A percentile compares a stretch with the other conserved stretches of the same genome.
phyloP scores from a whole-genome alignment of 2,329 filamentous ascomycete species.

The Blastomyces silverae region DNA sequence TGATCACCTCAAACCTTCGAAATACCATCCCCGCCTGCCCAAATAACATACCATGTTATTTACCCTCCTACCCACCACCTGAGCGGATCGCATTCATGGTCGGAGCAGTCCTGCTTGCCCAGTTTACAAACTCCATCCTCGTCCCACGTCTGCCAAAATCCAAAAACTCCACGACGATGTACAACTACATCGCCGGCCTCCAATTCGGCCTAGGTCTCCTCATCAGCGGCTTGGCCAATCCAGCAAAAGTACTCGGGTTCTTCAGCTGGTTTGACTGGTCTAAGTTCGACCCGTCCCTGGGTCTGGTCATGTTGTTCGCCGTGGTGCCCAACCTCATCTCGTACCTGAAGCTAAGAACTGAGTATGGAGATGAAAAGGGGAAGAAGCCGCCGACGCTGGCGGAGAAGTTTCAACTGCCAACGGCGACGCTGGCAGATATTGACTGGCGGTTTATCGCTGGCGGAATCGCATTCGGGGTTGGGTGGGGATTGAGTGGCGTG shows the following conservation, averaged over 20 bases:
- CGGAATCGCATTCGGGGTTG: conserved; percentile 45
- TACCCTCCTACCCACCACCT: conserved; percentile 39
- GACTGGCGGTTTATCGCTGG: conserved; percentile 46
- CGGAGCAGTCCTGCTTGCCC: conserved; percentile 27
- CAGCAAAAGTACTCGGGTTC: conserved; percentile 47
- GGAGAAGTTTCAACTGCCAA: conserved; percentile 40
- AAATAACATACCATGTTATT: conserved; percentile 41
- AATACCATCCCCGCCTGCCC: conserved; percentile 36
- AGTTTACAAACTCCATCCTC: conserved; percentile 32
- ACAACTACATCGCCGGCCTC: conserved; percentile 43
- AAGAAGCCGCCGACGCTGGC: conserved; percentile 39
- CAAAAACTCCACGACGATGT: conserved; percentile 31
- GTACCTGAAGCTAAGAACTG: conserved; percentile 30
- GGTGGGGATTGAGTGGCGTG: conserved; percentile 47
- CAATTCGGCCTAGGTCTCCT: conserved; percentile 48
- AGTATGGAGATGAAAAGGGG: conserved; percentile 23
- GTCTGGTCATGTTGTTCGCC: conserved; percentile 45
- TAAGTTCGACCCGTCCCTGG: conserved; percentile 47
- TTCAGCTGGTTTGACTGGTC: conserved; percentile 41
- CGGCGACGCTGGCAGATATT: conserved; percentile 42
- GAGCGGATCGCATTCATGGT: conserved; percentile 34
- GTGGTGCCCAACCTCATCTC: conserved; percentile 43
- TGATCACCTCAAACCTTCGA: conserved; percentile 39
- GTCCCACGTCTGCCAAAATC: conserved; percentile 31
- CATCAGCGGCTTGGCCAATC: conserved; percentile 47